A percentile compares a stretch with the other conserved stretches of the same genome.
These are phyloP conservation scores for Actinomucor elegans DNA, from an alignment of 371 early-diverging fungal species.

Conservation along the genomic window DNA sequence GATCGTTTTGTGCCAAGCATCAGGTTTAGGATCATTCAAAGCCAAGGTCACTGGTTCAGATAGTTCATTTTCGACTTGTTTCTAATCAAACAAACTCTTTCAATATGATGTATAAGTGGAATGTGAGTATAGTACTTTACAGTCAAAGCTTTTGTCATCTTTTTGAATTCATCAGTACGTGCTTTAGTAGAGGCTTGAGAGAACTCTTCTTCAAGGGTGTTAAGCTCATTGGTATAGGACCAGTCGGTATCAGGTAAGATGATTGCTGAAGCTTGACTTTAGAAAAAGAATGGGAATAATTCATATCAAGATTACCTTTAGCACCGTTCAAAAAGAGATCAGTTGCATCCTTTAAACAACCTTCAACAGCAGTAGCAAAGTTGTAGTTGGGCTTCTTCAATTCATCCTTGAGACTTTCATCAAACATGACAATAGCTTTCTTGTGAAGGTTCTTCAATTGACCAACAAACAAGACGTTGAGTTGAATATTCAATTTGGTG, in stretches of 20 bases:
- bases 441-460: conserved; percentile 88
- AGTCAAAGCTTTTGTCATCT: conserved; percentile 62
- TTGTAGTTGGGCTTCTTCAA: conserved; percentile 46
- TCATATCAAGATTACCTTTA: too few relatives aligned
- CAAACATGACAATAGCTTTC: conserved; percentile 65
- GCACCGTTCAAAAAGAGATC: conserved; percentile 17
- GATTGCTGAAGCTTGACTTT: conserved; percentile 26
- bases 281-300: too few relatives aligned
- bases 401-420: conserved; percentile 33
- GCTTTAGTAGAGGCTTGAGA: conserved; percentile 64
- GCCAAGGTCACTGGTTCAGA: conserved; percentile 72
- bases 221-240: conserved; percentile 66
- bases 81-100: conserved; percentile 27
- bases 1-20: conserved; percentile 77
- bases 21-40: conserved; percentile 66
- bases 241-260: conserved; percentile 74
- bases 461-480: conserved; percentile 76
- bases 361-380: conserved; percentile 53
- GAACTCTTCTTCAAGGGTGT: conserved; percentile 68
- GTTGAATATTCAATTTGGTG: conserved; percentile 70
- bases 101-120: too few relatives aligned
- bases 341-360: conserved; percentile 44
- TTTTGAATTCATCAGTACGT: conserved; percentile 77
- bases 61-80: conserved; percentile 62
- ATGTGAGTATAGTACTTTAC: background rate